Evolutionary conservation across 139 green algal species (phyloP).

Genomic region (Tetraselmis chui): DNA sequence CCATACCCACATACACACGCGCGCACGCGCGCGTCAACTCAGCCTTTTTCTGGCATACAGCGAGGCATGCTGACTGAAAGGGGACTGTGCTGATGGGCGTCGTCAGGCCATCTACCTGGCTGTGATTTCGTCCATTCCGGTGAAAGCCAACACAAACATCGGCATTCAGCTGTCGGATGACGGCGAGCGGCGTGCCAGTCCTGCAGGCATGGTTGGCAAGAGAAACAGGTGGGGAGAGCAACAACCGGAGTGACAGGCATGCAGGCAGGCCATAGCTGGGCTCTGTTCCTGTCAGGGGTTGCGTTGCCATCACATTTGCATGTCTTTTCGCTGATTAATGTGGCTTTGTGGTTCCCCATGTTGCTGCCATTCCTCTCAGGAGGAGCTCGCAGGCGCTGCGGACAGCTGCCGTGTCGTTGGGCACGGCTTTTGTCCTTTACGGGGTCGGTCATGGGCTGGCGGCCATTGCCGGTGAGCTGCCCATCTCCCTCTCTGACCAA

Average conservation of each 20-base stretch:
- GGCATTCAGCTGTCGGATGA: neutral
- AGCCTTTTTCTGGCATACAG: no score
- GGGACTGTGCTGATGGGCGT: neutral
- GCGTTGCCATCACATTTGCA: no score
- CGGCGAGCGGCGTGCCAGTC: neutral
- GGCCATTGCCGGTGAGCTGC: neutral
- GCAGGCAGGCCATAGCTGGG: no score
- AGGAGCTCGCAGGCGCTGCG: neutral
- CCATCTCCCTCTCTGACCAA: neutral
- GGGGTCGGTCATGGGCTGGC: neutral
- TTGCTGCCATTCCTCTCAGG: neutral
- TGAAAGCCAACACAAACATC: neutral
- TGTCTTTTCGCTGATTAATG: no score
- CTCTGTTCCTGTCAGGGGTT: no score
- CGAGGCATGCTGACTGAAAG: neutral
- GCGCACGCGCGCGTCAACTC: neutral
- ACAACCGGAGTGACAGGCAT: no score
- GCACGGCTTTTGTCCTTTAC: neutral
- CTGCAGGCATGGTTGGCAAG: no score
- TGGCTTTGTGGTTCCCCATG: no score
- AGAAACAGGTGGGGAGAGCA: neutral
- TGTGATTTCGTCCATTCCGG: conserved; percentile 39
- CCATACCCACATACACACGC: neutral
- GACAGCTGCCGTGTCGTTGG: neutral
- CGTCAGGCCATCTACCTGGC: conserved; percentile 40